Conservation (phyloP, 1,284 basidiomycete species). For the Earliella scabrosa region DNA sequence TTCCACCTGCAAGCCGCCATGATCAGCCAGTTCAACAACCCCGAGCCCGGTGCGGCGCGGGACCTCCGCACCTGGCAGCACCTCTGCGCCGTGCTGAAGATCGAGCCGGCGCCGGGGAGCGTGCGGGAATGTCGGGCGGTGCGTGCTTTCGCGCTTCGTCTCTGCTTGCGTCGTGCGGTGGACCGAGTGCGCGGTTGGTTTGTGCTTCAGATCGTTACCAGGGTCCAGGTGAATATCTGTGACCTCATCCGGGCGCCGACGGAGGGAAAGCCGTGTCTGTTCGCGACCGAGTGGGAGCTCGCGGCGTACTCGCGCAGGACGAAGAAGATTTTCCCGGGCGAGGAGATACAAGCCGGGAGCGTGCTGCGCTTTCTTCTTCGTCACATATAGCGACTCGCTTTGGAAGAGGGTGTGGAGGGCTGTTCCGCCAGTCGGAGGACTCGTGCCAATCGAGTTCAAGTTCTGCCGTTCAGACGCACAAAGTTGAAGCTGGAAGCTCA, state of each 20-base stretch:
- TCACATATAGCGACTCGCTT: neutral
- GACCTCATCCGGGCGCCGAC: neutral
- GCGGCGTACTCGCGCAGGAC: neutral
- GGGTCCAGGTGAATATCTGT: neutral
- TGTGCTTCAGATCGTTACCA: neutral
- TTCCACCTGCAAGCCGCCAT: constrained; percentile 33
- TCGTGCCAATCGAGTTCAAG: too few relatives aligned
- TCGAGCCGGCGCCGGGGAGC: constrained; percentile 20
- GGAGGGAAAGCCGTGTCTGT: neutral
- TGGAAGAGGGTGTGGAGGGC: neutral
- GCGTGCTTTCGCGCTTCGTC: neutral
- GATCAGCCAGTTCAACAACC: constrained; percentile 37
- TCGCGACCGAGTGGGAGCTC: neutral
- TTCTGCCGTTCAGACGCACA: too few relatives aligned
- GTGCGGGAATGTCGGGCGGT: constrained; percentile 18
- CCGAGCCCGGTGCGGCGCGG: constrained; percentile 38
- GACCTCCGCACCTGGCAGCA: constrained; percentile 37
- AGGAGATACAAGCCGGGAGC: neutral
- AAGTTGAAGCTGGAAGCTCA: too few relatives aligned
- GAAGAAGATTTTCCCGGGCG: constrained; percentile 36
- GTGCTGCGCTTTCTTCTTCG: neutral
- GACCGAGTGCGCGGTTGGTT: too few relatives aligned
- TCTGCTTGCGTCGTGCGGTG: too few relatives aligned
- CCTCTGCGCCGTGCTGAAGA: constrained; percentile 30
- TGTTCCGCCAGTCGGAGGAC: too few relatives aligned